Percentiles rank a stretch among this genome's conserved stretches.
Conservation (phyloP, 2,329 filamentous ascomycete genomes). For the Diaporthe eres region DNA sequence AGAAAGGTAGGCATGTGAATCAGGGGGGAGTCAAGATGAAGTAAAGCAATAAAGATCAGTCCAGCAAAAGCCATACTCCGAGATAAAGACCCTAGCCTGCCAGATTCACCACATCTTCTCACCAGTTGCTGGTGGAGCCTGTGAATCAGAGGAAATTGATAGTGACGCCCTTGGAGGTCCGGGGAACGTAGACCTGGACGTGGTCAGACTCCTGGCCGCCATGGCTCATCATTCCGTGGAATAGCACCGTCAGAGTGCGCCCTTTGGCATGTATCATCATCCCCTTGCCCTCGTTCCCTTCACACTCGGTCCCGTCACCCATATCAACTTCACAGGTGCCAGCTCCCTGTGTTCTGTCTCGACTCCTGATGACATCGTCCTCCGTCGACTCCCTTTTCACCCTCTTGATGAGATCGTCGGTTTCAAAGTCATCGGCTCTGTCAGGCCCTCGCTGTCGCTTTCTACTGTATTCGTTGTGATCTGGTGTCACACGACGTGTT, state of each 20-base stretch:
- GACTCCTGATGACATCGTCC: neutral
- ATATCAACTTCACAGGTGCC: neutral
- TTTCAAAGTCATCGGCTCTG: neutral
- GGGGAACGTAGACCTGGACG: neutral
- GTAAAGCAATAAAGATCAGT: too few relatives aligned
- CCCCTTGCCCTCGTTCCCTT: too few relatives aligned
- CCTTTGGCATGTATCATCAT: neutral
- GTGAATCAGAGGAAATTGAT: neutral
- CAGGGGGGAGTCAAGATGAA: too few relatives aligned
- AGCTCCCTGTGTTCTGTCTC: neutral
- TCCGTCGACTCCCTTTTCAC: neutral
- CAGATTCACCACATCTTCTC: neutral
- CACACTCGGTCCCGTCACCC: too few relatives aligned
- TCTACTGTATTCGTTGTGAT: neutral
- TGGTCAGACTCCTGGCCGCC: neutral
- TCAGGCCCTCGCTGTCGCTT: neutral
- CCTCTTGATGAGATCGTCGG: too few relatives aligned
- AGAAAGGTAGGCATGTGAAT: too few relatives aligned
- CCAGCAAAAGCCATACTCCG: neutral
- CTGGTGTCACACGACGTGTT: too few relatives aligned
- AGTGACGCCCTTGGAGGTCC: neutral
- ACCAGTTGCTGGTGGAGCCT: rapidly evolving
- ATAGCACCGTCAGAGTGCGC: neutral
- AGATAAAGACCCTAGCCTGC: neutral
- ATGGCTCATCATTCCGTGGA: neutral